A percentile compares a stretch with the other conserved stretches of the same genome.
Conservation (phyloP, 192 early-diverging fungal genomes). For the Jimgerdemannia lactiflua region DNA sequence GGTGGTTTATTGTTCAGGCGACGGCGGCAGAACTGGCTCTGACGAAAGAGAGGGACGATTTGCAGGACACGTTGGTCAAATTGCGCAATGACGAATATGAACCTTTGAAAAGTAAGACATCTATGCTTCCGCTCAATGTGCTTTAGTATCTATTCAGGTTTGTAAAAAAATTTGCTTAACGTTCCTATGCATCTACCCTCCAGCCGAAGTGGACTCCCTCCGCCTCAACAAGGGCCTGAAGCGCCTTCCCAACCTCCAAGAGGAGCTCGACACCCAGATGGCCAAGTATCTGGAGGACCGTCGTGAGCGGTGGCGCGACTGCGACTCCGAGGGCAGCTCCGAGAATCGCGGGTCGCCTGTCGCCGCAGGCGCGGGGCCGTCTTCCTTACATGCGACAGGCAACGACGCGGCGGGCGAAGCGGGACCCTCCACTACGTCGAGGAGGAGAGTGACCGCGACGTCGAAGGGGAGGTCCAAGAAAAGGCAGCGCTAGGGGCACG, state of each 20-base stretch:
- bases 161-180: neutral
- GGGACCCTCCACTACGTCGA: neutral
- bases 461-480: neutral
- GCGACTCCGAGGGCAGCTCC: neutral
- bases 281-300: slow-evolving; percentile 18
- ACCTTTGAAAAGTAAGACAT: slow-evolving; percentile 22
- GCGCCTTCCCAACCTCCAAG: slow-evolving; percentile 28
- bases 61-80: slow-evolving; percentile 11
- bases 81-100: slow-evolving; percentile 26
- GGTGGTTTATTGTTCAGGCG: slow-evolving; percentile 5
- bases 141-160: neutral
- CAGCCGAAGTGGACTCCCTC: slow-evolving; percentile 28
- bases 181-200: neutral
- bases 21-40: slow-evolving; percentile 20
- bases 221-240: slow-evolving; percentile 18
- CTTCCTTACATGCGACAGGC: neutral
- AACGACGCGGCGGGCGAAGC: neutral
- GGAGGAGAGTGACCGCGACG: neutral
- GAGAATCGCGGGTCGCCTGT: neutral
- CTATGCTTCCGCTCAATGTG: neutral
- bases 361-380: neutral
- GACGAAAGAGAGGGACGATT: slow-evolving; percentile 22
- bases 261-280: slow-evolving; percentile 30
- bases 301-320: neutral
- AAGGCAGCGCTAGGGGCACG: neutral